Evolutionary conservation across 2,329 filamentous ascomycete species (phyloP).

Genomic region (Calonectria pteridis): DNA sequence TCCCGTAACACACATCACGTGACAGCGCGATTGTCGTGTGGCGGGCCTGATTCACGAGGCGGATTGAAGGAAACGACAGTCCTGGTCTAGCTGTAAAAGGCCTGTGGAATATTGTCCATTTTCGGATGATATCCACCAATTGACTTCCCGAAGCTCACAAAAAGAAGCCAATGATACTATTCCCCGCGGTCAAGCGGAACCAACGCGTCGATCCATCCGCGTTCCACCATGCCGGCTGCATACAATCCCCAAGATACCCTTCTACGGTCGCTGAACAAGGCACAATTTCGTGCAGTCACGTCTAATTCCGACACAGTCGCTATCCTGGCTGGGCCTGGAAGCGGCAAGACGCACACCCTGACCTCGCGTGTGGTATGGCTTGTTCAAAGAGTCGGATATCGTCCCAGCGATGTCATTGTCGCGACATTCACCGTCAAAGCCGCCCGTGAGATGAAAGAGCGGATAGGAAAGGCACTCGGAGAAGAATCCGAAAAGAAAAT

Average conservation of each 20-base stretch:
- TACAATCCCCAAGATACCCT: slow-evolving; percentile 48
- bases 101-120: neutral
- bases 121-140: neutral
- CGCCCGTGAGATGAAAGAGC: slow-evolving; percentile 90
- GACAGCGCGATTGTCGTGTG: slow-evolving; percentile 4
- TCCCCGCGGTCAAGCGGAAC: slow-evolving; percentile 16
- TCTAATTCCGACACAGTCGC: slow-evolving; percentile 69
- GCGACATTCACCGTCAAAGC: slow-evolving; percentile 98
- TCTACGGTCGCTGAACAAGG: slow-evolving; percentile 64
- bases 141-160: neutral
- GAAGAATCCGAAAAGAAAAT: slow-evolving; percentile 80
- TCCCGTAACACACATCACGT: neutral
- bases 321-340: slow-evolving; percentile 76
- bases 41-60: neutral
- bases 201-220: slow-evolving; percentile 37
- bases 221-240: slow-evolving; percentile 45
- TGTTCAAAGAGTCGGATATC: slow-evolving; percentile 76
- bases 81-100: neutral
- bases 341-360: slow-evolving; percentile 94
- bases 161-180: slow-evolving; percentile 28
- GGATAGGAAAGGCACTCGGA: slow-evolving; percentile 86
- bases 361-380: slow-evolving; percentile 94
- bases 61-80: neutral
- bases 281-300: slow-evolving; percentile 68
- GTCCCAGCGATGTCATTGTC: slow-evolving; percentile 90